A percentile compares a stretch with the other conserved stretches of the same genome.
Evolutionary conservation across 1,284 basidiomycete species (phyloP).

Genomic region (Cryptococcus wingfieldii): DNA sequence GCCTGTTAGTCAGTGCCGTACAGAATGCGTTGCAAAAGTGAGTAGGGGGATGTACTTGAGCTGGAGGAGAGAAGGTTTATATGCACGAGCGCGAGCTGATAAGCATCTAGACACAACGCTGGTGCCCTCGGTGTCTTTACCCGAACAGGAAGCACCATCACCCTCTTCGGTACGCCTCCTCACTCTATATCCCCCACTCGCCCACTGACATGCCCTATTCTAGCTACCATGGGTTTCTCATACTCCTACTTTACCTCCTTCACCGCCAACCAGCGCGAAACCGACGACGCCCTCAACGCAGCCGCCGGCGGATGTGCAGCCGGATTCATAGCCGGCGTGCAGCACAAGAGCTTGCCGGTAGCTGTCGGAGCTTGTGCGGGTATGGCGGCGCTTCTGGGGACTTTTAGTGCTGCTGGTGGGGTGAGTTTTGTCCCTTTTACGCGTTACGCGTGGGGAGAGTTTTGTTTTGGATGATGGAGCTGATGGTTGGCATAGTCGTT

Average conservation of each 20-base stretch:
- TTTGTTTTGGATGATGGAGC: neutral
- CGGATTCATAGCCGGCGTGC: constrained; percentile 81
- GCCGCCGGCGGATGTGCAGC: constrained; percentile 87
- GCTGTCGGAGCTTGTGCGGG: constrained; percentile 76
- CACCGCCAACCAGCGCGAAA: constrained; percentile 76
- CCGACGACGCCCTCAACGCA: constrained; percentile 77
- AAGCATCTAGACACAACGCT: constrained; percentile 58
- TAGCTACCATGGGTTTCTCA: constrained; percentile 86
- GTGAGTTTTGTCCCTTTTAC: constrained; percentile 21
- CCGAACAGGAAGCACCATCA: constrained; percentile 71
- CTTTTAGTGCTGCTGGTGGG: constrained; percentile 74
- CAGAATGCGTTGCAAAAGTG: constrained; percentile 73
- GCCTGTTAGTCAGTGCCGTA: constrained; percentile 70
- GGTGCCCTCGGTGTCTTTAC: constrained; percentile 86
- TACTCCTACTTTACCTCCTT: constrained; percentile 77
- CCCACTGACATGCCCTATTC: neutral
- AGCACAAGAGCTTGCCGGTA: constrained; percentile 77
- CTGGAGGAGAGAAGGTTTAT: neutral
- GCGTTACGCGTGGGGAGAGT: neutral
- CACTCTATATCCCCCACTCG: constrained; percentile 3
- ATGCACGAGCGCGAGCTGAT: neutral
- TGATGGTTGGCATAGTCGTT: constrained; percentile 18
- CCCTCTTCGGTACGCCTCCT: constrained; percentile 65
- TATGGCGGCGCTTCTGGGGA: constrained; percentile 74
- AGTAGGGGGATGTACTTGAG: constrained; percentile 10